These are phyloP conservation scores for Pleomassaria siparia DNA, from an alignment of 2,329 filamentous ascomycete species.

Conservation along the genomic window DNA sequence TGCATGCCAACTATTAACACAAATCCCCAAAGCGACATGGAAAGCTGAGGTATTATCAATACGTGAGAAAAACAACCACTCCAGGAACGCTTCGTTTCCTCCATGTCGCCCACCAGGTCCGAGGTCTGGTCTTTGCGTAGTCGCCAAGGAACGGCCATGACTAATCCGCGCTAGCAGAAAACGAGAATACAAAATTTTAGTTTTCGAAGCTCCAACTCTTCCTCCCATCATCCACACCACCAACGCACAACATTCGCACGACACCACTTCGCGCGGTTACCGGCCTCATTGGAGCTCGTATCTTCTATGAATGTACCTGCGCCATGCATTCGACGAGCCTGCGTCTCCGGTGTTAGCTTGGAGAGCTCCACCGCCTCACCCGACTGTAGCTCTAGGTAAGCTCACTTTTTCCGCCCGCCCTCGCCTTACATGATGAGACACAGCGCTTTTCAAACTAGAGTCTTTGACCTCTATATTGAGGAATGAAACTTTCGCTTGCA, in stretches of 20 bases:
- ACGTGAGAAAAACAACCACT: too few species aligned
- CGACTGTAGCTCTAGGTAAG: not conserved
- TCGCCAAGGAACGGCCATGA: too few species aligned
- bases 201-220: conserved; percentile 4
- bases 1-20: too few species aligned
- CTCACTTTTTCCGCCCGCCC: not conserved
- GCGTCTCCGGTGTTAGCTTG: not conserved
- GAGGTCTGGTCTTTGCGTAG: too few species aligned
- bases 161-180: too few species aligned
- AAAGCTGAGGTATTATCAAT: too few species aligned
- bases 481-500: conserved; percentile 49
- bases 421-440: conserved; percentile 42
- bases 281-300: not conserved
- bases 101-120: conserved; percentile 1
- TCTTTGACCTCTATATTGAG: conserved; percentile 46
- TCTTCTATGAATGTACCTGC: not conserved
- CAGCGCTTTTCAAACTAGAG: conserved; percentile 48
- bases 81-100: not conserved
- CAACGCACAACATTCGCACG: too few species aligned
- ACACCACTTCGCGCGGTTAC: too few species aligned
- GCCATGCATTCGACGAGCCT: not conserved
- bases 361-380: not conserved
- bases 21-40: too few species aligned
- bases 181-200: too few species aligned
- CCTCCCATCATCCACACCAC: not conserved